These are phyloP conservation scores for Polytolypa hystricis DNA, from an alignment of 2,329 filamentous ascomycete species.

Conservation along the genomic window DNA sequence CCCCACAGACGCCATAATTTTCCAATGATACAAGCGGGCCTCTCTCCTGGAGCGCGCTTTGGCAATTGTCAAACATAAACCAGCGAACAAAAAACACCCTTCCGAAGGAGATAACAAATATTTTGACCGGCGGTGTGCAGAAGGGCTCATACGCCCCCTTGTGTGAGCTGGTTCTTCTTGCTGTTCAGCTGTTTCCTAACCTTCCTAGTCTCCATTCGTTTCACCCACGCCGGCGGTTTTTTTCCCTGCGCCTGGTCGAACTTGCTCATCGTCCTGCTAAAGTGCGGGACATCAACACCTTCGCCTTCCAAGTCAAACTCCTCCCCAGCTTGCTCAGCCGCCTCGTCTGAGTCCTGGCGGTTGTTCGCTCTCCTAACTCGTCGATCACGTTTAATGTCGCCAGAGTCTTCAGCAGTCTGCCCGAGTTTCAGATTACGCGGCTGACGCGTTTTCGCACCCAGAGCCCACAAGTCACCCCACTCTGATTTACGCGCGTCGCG, in stretches of 20 bases:
- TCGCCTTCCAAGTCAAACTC: slow-evolving; percentile 15
- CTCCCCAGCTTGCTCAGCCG: slow-evolving; percentile 15
- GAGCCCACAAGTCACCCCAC: slow-evolving; percentile 93
- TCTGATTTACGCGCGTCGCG: slow-evolving; percentile 79
- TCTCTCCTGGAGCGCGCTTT: too few relatives aligned
- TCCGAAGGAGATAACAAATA: too few relatives aligned
- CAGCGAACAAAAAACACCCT: too few relatives aligned
- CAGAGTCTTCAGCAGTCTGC: slow-evolving; percentile 29
- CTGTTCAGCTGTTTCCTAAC: slow-evolving; percentile 31
- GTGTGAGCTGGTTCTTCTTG: slow-evolving; percentile 25
- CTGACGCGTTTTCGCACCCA: slow-evolving; percentile 80
- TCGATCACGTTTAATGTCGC: slow-evolving; percentile 24
- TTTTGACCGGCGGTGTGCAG: too few relatives aligned
- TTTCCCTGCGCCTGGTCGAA: slow-evolving; percentile 9
- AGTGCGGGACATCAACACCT: slow-evolving; percentile 9
- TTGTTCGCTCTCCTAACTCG: slow-evolving; percentile 17
- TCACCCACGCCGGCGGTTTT: slow-evolving; percentile 32
- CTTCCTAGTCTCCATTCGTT: slow-evolving; percentile 34
- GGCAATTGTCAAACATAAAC: too few relatives aligned
- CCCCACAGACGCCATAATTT: too few relatives aligned
- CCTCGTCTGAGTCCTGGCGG: slow-evolving; percentile 11
- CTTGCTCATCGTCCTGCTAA: slow-evolving; percentile 7
- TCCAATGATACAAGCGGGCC: too few relatives aligned
- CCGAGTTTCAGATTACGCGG: slow-evolving; percentile 52
- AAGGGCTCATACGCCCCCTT: too few relatives aligned